Evolutionary conservation across 169 alveolate genomes (phyloP), one percentile per base, ranked within the genome.

Genomic region (Toxoplasma gondii): DNA sequence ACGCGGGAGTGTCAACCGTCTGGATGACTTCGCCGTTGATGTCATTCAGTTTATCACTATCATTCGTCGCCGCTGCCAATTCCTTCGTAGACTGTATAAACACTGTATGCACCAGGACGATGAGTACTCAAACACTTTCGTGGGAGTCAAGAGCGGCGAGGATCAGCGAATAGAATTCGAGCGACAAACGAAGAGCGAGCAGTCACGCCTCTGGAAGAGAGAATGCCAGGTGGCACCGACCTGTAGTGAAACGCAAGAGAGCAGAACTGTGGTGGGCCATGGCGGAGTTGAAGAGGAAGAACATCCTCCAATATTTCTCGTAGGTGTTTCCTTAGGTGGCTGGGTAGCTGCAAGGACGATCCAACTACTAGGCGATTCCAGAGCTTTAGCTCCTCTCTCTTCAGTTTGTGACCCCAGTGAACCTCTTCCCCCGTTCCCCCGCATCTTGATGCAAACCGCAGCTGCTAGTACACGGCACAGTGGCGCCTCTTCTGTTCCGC

Each of bases 241-340:
- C 34, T 9, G 36, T 17, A 9, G 49, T 2, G 88, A 80, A 17
- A 43, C 38, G 64, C 64, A 22, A 67, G 34, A 36, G 29, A 36
- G 19, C n/a, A 0, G 12, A 34, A 49, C 34, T 17, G 34, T 16
- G 41, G 90, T 41, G 64, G 4, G 86, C 88, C 9, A 29, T 5
- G 45, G n/a, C 22, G 82, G 31, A 17, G 44, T 17, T 45, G 41
- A 39, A 19, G 84, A 45, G 9, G 93, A 34, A 0, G 69, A 19
- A 39, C 64, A 34, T 31, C 95, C 93, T 39, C 95, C 95, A 38
- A 53, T 94, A 12, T 94, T 58, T 58, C 93, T 94, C 83, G 54
- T 94, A 54, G 96, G 96, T 7, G 41, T 94, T 7, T 94, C 96
- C 49, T 44, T 94, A 94, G 96, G 96, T 0, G 96, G 96, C 1